Base-by-base conservation (phyloP, 768 basidiomycete genomes). In the Panellus pusillus region DNA sequence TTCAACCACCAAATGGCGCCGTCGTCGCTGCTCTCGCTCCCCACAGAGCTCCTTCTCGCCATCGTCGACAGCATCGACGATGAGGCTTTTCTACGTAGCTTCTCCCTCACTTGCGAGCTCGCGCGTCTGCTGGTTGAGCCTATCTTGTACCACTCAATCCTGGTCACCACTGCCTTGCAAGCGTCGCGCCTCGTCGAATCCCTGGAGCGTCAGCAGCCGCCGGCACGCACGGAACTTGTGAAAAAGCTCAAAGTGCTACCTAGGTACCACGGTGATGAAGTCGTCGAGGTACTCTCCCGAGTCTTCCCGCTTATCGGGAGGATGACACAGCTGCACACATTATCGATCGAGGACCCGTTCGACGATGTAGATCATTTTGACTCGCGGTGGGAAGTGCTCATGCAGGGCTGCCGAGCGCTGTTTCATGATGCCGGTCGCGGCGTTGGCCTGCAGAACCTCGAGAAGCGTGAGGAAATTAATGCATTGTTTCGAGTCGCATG, bases 331-430 rank as follows among this genome's bases (percentile, higher is more conserved):
- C n/a, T n/a, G n/a, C n/a, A n/a, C n/a, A n/a, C n/a, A n/a, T n/a
- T 48, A n/a, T 48, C 47, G 37, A 40, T 48, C 36, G 47, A 48
- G 38, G 39, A n/a, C 38, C 47, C 47, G 37, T 48, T 48, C 38
- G n/a, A n/a, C n/a, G n/a, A n/a, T n/a, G 47, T 27, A 20, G 27
- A 39, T 48, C 39, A 48, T 37, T n/a, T n/a, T n/a, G n/a, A 27
- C 36, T 37, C n/a, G 15, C 38, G 6, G 38, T 27, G n/a, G n/a
- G n/a, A n/a, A n/a, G n/a, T n/a, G n/a, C n/a, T n/a, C n/a, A n/a
- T n/a, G n/a, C n/a, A n/a, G n/a, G n/a, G n/a, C n/a, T n/a, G n/a
- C n/a, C n/a, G n/a, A n/a, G n/a, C n/a, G n/a, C n/a, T n/a, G n/a
- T 48, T 48, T 37, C 38, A 24, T 27, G 38, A 40, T 48, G 47